Evolutionary conservation across 139 green algal species (phyloP).

Genomic region (Marvania coccoides): DNA sequence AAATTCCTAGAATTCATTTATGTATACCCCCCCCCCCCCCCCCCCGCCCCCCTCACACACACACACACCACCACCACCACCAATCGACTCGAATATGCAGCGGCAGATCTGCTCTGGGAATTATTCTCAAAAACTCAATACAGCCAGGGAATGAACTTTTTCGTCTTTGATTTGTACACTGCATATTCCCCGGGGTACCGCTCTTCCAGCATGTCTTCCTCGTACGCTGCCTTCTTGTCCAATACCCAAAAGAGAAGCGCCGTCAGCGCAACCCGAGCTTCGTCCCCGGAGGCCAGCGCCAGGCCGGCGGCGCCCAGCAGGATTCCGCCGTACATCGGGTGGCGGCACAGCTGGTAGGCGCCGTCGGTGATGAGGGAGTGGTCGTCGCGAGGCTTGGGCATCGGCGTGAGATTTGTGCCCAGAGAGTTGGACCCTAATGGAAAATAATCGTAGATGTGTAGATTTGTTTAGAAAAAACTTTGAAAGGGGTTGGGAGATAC

Average conservation of each 20-base stretch:
- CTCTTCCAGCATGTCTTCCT: conserved; percentile 2
- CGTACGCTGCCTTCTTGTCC: background rate
- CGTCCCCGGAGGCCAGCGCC: background rate
- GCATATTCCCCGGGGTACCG: background rate
- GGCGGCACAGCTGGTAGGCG: background rate
- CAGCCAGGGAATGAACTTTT: conserved; percentile 9
- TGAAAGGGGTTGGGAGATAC: too few species aligned
- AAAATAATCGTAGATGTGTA: too few species aligned
- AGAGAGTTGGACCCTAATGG: background rate
- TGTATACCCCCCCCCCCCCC: too few species aligned
- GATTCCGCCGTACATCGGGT: conserved; percentile 9
- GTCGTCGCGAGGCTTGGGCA: conserved; percentile 1
- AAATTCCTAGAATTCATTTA: too few species aligned
- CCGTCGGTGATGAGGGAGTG: conserved; percentile 5
- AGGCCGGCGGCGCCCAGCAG: background rate
- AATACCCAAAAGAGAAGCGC: background rate
- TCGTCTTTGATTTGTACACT: background rate
- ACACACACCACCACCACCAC: too few species aligned
- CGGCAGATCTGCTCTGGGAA: too few species aligned
- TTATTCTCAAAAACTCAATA: too few species aligned
- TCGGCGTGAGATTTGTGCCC: background rate
- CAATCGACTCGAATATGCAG: too few species aligned
- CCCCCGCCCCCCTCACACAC: too few species aligned
- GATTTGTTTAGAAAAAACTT: too few species aligned
- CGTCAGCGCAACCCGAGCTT: background rate